Evolutionary conservation across 2,329 filamentous ascomycete species (phyloP), one percentile per base, ranked within the genome.

Genomic region (Botrytis cinerea): DNA sequence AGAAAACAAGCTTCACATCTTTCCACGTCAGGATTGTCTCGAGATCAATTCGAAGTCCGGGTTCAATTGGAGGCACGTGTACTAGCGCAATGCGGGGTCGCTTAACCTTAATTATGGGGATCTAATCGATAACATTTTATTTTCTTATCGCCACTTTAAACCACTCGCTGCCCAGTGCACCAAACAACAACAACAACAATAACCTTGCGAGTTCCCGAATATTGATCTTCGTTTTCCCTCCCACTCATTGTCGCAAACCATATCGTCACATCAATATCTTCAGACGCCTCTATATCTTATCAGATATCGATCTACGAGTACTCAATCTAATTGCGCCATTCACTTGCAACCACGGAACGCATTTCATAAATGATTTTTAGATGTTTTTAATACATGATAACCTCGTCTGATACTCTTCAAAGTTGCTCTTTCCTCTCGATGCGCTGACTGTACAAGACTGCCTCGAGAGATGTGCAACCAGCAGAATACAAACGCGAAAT

Each of bases 401-500:
- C 38, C 28, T 60, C 25, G 38, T 68, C 35, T 60, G 32, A n/a
- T 38, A 46, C 28, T 32, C 71, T 72, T 48, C n/a, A 48, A 57
- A 68, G 51, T 57, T 68, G 20, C 48, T 61, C 46, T 60, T 20
- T 61, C 12, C 51, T 68, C 63, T 68, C 62, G 28, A 72, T 59
- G 45, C 25, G 43, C 46, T 61, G 22, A 32, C 48, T 40, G 46
- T 35, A 54, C 38, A 57, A 6, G 66, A 40, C 51, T 22, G 32
- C 46, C 60, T 57, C 28, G 45, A 72, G 60, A 40, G 22, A 35
- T 60, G 6, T 68, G 46, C 32, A 72, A 67, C 71, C 63, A 40
- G 38, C 70, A 68, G 40, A 60, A 28, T 61, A 72, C 48, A 68
- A 46, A 71, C 68, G 43, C 71, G 70, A 72, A 71, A 71, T 71